Base-by-base conservation (phyloP, 1,284 basidiomycete species). In the Peniophora sp. region DNA sequence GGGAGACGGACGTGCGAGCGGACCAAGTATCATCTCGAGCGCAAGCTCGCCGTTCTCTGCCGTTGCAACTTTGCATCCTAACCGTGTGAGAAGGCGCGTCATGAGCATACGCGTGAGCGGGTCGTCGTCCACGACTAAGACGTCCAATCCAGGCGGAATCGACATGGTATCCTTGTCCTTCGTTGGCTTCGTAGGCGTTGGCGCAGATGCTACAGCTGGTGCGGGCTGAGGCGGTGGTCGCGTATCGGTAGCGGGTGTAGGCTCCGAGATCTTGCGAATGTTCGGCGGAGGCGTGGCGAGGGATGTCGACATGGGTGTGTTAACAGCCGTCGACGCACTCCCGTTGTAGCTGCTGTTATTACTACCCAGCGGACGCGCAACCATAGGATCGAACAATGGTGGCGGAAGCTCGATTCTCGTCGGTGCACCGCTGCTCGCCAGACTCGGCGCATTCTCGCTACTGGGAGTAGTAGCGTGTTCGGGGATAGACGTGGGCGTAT, bases 21-120 rank as follows among this genome's bases (percentile, higher is more conserved):
- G 24, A 45, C 44, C 39, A 16, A 85, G 63, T 43, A 94, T 79
- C 71, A 89, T 75, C 53, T 89, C 83, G 47, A 94, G 69, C 5
- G 91, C 92, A 25, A 86, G 68, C 61, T 85, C 80, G 3, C 92
- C 92, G 60, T 96, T 93, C 67, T 94, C 90, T n/a, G 93, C 92
- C 3, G 81, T 83, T 2, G 77, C 72, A 17, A 94, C 90, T 43
- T 67, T 65, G 65, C 89, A 92, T 1, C 92, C 91, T 3, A 95
- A 69, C 16, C 90, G 76, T 19, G 79, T 78, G 50, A 95, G 72
- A 69, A 92, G 82, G 36, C 91, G 76, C 47, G 77, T 79, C 92
- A 95, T 94, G 54, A 94, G 72, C 55, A 76, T 83, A 46, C 91
- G 79, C 38, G 92, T 94, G 51, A 94, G 68, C 23, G 75, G 73